A percentile compares a stretch with the other conserved stretches of the same genome.
Conservation (phyloP, 1,284 basidiomycete genomes). For the Sanguinoderma infundibulare region DNA sequence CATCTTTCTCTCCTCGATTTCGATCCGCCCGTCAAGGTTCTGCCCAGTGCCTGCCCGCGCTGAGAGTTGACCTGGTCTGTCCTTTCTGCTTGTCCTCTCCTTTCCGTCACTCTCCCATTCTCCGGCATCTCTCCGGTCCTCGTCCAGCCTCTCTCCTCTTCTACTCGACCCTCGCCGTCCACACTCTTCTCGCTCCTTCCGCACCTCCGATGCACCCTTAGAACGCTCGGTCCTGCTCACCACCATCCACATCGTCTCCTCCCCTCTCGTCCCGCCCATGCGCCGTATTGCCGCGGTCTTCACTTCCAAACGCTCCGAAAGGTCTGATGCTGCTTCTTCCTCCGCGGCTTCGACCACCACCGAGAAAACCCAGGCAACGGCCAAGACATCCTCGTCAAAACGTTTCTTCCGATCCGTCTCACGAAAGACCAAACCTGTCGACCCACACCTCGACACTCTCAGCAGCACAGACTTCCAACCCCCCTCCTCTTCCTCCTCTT, state of each 20-base stretch:
- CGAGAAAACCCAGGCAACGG: conserved; percentile 13
- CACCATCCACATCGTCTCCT: background rate
- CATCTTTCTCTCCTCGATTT: conserved; percentile 18
- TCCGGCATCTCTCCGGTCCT: conserved; percentile 1
- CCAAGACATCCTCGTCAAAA: conserved; percentile 28
- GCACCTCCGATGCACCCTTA: conserved; percentile 20
- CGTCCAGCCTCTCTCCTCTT: background rate
- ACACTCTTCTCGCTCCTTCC: background rate
- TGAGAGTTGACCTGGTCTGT: background rate
- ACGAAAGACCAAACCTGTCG: conserved; percentile 29
- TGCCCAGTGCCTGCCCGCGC: background rate
- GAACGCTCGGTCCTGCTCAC: conserved; percentile 19
- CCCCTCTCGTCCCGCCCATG: conserved; percentile 39
- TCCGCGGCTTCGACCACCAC: conserved; percentile 22
- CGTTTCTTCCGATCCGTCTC: conserved; percentile 39
- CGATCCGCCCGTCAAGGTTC: conserved; percentile 5
- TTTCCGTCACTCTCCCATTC: conserved; percentile 4
- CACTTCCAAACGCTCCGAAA: conserved; percentile 55
- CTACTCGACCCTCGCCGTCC: background rate
- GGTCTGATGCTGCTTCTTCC: conserved; percentile 38
- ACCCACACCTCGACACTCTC: conserved; percentile 25
- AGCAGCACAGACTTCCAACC: conserved; percentile 29
- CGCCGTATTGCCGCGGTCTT: conserved; percentile 61
- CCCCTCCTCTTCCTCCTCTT: conserved; percentile 58
- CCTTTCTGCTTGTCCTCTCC: conserved; percentile 13